Conservation (phyloP, 164 flowering plant species). For the Annona cherimola region DNA sequence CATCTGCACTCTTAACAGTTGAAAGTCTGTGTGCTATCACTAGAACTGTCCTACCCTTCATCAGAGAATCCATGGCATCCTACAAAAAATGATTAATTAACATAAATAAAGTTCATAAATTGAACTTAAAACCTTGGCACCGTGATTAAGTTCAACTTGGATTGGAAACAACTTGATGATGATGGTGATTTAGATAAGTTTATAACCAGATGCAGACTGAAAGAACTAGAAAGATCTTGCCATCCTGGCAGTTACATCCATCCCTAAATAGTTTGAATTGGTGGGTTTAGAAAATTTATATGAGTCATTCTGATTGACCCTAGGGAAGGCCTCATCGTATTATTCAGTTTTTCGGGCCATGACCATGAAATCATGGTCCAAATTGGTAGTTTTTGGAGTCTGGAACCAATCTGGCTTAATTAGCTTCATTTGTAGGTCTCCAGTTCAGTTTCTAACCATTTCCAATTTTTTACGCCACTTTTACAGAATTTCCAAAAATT, state of each 20-base stretch:
- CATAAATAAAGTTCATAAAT: neutral
- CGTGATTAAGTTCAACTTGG: neutral
- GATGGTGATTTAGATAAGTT: neutral
- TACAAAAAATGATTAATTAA: constrained; percentile 15
- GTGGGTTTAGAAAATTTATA: neutral
- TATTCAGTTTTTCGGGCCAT: no score
- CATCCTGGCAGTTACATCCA: neutral
- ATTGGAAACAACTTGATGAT: no score
- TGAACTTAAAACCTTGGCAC: neutral
- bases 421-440: neutral
- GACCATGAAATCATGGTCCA: neutral
- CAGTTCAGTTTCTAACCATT: neutral
- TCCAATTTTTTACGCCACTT: neutral
- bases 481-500: neutral
- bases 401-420: neutral
- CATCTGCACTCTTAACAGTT: constrained; percentile 87
- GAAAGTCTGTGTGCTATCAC: constrained; percentile 98
- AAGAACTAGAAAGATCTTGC: neutral
- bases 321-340: no score
- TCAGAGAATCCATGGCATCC: constrained; percentile 98
- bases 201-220: neutral
- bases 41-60: constrained; percentile 95
- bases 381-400: neutral
- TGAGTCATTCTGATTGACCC: neutral
- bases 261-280: neutral